phyloP scores from a whole-genome alignment of 106 monocot genomes.

The Amphibolis antarctica region DNA sequence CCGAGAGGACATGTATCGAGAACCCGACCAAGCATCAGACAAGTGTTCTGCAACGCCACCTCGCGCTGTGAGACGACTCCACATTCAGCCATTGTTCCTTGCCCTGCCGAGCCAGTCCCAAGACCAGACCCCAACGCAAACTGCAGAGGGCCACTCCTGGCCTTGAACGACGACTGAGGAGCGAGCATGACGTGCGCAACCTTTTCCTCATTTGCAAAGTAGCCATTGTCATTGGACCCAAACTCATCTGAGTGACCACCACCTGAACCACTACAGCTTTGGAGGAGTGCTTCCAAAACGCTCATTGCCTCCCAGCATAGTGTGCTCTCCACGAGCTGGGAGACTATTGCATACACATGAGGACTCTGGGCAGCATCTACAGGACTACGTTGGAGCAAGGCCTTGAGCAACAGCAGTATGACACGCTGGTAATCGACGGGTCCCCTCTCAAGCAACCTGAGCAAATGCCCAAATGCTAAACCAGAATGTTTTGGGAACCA shows the following conservation, averaged over 20 bases:
- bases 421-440: slow-evolving; percentile 81
- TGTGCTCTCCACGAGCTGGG: slow-evolving; percentile 86
- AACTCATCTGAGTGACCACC: slow-evolving; percentile 41
- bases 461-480: slow-evolving; percentile 80
- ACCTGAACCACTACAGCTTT: slow-evolving; percentile 58
- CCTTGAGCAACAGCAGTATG: slow-evolving; percentile 84
- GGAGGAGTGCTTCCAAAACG: slow-evolving; percentile 80
- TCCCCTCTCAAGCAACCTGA: slow-evolving; percentile 85
- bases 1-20: slow-evolving; percentile 86
- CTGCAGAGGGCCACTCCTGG: slow-evolving; percentile 70
- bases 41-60: slow-evolving; percentile 72
- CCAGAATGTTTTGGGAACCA: slow-evolving; percentile 95
- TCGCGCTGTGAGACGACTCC: slow-evolving; percentile 47
- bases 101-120: slow-evolving; percentile 21
- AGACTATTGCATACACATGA: slow-evolving; percentile 80
- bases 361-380: slow-evolving; percentile 95
- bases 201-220: slow-evolving; percentile 39
- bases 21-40: slow-evolving; percentile 78
- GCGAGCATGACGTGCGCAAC: slow-evolving; percentile 38
- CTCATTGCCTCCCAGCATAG: slow-evolving; percentile 80
- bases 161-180: slow-evolving; percentile 83
- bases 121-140: slow-evolving; percentile 40
- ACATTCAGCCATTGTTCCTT: slow-evolving; percentile 22
- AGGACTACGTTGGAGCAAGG: slow-evolving; percentile 76
- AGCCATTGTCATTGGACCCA: slow-evolving; percentile 23